Conservation (phyloP, 345 rosid species). For the Balakata baccata region DNA sequence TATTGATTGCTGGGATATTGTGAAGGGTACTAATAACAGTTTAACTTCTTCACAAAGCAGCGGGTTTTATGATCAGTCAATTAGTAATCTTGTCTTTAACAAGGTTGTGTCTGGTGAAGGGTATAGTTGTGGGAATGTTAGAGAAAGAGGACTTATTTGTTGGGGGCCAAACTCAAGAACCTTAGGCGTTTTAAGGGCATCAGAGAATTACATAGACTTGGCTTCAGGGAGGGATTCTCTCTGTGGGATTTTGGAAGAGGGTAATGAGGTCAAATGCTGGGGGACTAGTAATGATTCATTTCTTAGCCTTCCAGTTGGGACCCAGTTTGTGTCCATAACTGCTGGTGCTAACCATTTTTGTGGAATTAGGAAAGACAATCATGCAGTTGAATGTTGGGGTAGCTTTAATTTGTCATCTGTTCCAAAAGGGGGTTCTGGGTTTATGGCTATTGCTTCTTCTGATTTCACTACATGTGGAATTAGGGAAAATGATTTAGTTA, state of each 20-base stretch:
- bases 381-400: slow-evolving; percentile 89
- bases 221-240: slow-evolving; percentile 55
- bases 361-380: slow-evolving; percentile 76
- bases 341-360: slow-evolving; percentile 80
- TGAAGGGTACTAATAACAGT: slow-evolving; percentile 31
- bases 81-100: slow-evolving; percentile 48
- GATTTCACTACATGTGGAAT: slow-evolving; percentile 75
- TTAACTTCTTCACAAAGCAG: slow-evolving; percentile 37
- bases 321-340: slow-evolving; percentile 51
- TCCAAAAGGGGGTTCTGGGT: slow-evolving; percentile 66
- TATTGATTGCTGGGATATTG: slow-evolving; percentile 78
- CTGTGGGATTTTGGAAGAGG: slow-evolving; percentile 53
- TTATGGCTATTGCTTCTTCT: slow-evolving; percentile 81
- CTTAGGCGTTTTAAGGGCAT: slow-evolving; percentile 44
- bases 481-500: slow-evolving; percentile 77
- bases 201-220: slow-evolving; percentile 40
- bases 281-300: slow-evolving; percentile 41
- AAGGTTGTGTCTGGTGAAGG: slow-evolving; percentile 77
- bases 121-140: slow-evolving; percentile 74
- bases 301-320: slow-evolving; percentile 27
- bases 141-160: slow-evolving; percentile 68
- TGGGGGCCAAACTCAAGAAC: slow-evolving; percentile 68
- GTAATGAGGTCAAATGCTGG: slow-evolving; percentile 66
- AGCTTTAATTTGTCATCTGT: slow-evolving; percentile 52
- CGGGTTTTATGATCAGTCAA: slow-evolving; percentile 42